Base-by-base conservation (phyloP, 2,329 filamentous ascomycete species). In the Aspergillus felis region DNA sequence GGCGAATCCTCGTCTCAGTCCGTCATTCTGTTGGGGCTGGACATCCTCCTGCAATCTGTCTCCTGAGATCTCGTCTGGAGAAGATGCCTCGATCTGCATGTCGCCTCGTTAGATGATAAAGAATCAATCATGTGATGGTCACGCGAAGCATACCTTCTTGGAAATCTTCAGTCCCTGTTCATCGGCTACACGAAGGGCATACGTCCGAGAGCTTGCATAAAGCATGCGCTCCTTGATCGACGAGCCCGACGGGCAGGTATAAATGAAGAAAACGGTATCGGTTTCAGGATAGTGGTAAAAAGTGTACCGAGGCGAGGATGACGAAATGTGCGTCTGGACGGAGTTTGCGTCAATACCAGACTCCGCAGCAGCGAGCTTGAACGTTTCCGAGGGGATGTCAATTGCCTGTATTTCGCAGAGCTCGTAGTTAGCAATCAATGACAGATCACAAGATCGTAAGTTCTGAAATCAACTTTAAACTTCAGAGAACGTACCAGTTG, bases 191-290 rank as follows among this genome's bases (percentile, higher is more conserved):
- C 69, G 66, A 28, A 87, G 74, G n/a, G 82, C 81, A 61, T 79
- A 78, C 28, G 77, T 76, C 64, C 84, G 79, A 57, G 80, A 82
- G 54, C 82, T 84, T 25, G 85, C 84, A 70, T 87, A 86, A 58
- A 87, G 66, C 85, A 88, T 87, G 55, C 85, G 78, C 70, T 87
- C 84, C 72, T 85, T 87, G 68, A 87, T 84, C 69, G 83, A 85
- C 14, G 82, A 83, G 12, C 68, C 76, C 0, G 80, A 78, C 12
- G 85, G 85, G 68, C 85, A 88, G 22, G 85, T 86, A 67, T 86
- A 87, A 57, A 87, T 81, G 71, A 87, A 88, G 24, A 87, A 71
- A 12, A 86, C 76, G 1, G 72, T 67, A 6, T 75, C 71, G 12
- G 76, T 76, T 35, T 76, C 73, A 5, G 77, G 74, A 61, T 84